Evolutionary conservation across 2,329 filamentous ascomycete genomes (phyloP), one percentile per base, ranked within the genome.

Genomic region (Xylaria sp.): DNA sequence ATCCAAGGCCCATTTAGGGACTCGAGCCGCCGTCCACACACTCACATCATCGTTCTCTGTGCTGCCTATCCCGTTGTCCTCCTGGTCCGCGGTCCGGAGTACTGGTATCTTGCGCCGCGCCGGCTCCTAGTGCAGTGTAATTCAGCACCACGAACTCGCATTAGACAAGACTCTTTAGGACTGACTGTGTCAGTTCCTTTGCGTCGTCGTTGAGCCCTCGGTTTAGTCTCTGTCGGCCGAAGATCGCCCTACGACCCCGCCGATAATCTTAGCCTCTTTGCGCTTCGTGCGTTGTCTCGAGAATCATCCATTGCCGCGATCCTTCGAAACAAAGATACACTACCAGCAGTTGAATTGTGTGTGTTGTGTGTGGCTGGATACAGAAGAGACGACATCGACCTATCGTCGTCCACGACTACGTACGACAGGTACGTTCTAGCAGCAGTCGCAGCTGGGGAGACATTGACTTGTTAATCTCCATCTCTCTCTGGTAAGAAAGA

Each of bases 391-490:
- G 62, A 65, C 65, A 55, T 61, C 66, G 65, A 72, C 73, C 70
- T 66, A 59, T 66, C 68, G 68, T 30, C 23, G 23, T 30, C 23
- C 23, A 30, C 23, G 23, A 30, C 23, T 30, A 30, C 23, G 23
- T 30, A 70, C 67, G n/a, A 53, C 63, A 61, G 55, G 54, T 46
- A 57, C 61, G 63, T 67, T 58, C 59, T 67, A 65, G 63, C 55
- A 69, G 62, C 67, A 73, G 77, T 19, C 44, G 52, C 51, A 35
- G 76, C 79, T 80, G 91, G 91, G 90, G 92, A 96, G 89, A 92
- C 92, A 96, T 96, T 96, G 77, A 88, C 76, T 96, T 96, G 92
- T 96, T 91, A 80, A 90, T 96, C 92, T 96, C 91, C 90, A 85
- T 78, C 84, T 83, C 89, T 84, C 78, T 83, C 83, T 79, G 83